Percentiles rank a stretch among this genome's conserved stretches.
These are phyloP conservation scores for Penicillium manginii DNA, from an alignment of 495 filamentous ascomycete species.

Conservation along the genomic window DNA sequence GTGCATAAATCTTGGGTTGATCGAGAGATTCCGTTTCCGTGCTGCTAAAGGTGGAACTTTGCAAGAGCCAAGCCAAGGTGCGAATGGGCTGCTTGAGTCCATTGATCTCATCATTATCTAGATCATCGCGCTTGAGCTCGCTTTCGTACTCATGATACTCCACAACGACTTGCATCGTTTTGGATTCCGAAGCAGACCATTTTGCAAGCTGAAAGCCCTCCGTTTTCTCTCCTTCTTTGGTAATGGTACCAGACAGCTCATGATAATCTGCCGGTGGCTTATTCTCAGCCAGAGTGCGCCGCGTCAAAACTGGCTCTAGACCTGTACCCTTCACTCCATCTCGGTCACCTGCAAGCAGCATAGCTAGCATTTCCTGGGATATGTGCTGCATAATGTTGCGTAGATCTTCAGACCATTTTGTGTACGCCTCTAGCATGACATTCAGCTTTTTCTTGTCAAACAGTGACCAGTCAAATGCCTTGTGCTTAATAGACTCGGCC, in stretches of 20 bases:
- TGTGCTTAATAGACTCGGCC: conserved; percentile 21
- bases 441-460: conserved; percentile 31
- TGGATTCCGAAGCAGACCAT: conserved; percentile 7
- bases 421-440: conserved; percentile 22
- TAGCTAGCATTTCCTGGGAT: conserved; percentile 21
- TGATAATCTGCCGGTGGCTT: conserved; percentile 25
- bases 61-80: conserved; percentile 24
- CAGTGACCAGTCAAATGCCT: conserved; percentile 29
- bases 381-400: conserved; percentile 27
- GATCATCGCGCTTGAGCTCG: conserved; percentile 18
- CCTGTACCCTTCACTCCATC: conserved; percentile 22
- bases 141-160: conserved; percentile 28
- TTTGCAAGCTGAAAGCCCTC: conserved; percentile 19
- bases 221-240: conserved; percentile 14
- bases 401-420: conserved; percentile 20
- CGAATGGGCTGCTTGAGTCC: conserved; percentile 22
- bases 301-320: conserved; percentile 22
- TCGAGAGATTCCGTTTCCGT: conserved; percentile 9
- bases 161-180: conserved; percentile 15
- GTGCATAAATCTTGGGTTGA: conserved; percentile 27
- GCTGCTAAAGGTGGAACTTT: conserved; percentile 22
- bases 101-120: conserved; percentile 19
- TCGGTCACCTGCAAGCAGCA: conserved; percentile 5
- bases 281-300: conserved; percentile 13
- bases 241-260: conserved; percentile 19